phyloP scores from a whole-genome alignment of 2,329 filamentous ascomycete species.

The Ramichloridium luteum region DNA sequence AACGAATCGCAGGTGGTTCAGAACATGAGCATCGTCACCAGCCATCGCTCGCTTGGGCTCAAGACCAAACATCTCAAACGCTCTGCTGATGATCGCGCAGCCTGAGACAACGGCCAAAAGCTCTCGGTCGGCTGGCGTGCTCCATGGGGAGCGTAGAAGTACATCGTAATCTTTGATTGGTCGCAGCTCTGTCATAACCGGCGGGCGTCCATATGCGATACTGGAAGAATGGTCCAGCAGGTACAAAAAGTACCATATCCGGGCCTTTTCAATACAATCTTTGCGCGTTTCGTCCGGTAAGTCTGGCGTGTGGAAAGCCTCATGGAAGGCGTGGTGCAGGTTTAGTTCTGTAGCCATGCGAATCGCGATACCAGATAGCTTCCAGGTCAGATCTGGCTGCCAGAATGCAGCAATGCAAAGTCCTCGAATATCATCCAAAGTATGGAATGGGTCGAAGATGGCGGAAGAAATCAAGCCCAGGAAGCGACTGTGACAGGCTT shows the following conservation, averaged over 20 bases:
- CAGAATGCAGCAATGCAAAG: conserved; percentile 30
- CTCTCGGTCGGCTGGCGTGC: conserved; percentile 5
- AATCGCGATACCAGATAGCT: conserved; percentile 28
- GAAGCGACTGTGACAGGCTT: conserved; percentile 6
- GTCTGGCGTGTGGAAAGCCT: conserved; percentile 24
- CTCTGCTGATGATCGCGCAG: conserved; percentile 3
- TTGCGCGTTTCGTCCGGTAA: conserved; percentile 19
- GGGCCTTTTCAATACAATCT: conserved; percentile 21
- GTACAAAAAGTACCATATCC: conserved; percentile 28
- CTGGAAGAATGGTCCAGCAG: conserved; percentile 29
- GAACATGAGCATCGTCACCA: conserved; percentile 7
- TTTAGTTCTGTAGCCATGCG: conserved; percentile 31
- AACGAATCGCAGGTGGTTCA: conserved; percentile 6
- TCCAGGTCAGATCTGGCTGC: conserved; percentile 30
- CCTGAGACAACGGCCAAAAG: conserved; percentile 8
- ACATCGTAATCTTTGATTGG: conserved; percentile 27
- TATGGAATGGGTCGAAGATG: conserved; percentile 26
- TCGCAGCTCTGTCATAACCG: conserved; percentile 28
- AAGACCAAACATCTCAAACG: conserved; percentile 8
- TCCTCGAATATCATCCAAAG: conserved; percentile 26
- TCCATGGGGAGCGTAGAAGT: conserved; percentile 4
- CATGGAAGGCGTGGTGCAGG: conserved; percentile 23
- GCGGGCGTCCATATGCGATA: conserved; percentile 31
- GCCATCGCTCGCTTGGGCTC: conserved; percentile 6
- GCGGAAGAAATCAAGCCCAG: conserved; percentile 20